A percentile compares a stretch with the other conserved stretches of the same genome.
Evolutionary conservation across 192 early-diverging fungal species (phyloP).

Genomic region (Coemansia sp.): DNA sequence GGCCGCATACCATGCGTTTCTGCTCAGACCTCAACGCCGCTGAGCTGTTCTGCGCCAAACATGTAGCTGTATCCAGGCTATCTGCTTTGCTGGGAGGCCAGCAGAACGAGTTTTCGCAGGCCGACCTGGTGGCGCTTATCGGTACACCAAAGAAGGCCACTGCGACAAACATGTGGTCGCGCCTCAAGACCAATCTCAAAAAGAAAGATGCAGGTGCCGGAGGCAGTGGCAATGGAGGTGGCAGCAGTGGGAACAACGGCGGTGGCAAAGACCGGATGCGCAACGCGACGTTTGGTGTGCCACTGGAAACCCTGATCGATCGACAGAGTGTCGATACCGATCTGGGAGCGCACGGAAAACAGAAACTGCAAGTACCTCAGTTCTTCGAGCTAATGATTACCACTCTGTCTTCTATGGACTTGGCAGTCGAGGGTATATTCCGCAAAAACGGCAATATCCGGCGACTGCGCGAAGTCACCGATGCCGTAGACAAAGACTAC

Average conservation of each 20-base stretch:
- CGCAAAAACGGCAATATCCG: conserved; percentile 98
- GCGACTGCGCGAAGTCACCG: conserved; percentile 81
- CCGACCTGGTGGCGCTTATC: conserved; percentile 79
- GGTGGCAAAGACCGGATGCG: conserved; percentile 50
- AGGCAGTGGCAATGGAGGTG: conserved; percentile 14
- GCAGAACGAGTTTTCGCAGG: conserved; percentile 66
- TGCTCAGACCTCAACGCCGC: conserved; percentile 64
- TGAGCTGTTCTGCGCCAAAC: conserved; percentile 82
- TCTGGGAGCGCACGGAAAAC: conserved; percentile 63
- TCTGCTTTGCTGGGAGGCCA: conserved; percentile 66
- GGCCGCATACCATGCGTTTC: conserved; percentile 53
- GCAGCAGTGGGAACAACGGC: conserved; percentile 5
- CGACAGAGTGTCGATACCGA: conserved; percentile 81
- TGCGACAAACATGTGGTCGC: conserved; percentile 67
- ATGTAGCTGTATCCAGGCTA: conserved; percentile 78
- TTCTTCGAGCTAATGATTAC: conserved; percentile 83
- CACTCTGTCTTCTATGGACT: conserved; percentile 69
- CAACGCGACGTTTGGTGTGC: conserved; percentile 89
- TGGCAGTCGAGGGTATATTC: conserved; percentile 94
- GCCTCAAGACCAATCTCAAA: conserved; percentile 65
- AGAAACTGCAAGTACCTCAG: conserved; percentile 75
- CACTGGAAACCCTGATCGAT: conserved; percentile 82
- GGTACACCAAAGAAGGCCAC: conserved; percentile 70
- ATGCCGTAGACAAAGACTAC: conserved; percentile 84
- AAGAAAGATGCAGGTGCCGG: conserved; percentile 54